Evolutionary conservation across 108 stramenopile species (phyloP).

Genomic region (Mayamaea pseudoterrestris): DNA sequence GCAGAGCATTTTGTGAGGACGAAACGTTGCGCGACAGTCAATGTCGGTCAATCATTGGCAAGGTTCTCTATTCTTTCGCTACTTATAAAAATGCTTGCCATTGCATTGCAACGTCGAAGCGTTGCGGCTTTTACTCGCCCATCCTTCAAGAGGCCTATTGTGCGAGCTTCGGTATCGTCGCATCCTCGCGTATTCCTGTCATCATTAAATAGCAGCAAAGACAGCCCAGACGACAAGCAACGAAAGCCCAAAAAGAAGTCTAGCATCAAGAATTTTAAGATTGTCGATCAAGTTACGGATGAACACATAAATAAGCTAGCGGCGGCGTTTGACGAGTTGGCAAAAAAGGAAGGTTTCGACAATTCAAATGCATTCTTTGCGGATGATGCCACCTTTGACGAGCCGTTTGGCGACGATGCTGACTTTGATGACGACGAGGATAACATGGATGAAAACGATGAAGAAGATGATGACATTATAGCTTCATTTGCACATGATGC

Average conservation of each 20-base stretch:
- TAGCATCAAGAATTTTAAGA: conserved; percentile 6
- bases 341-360: conserved; percentile 79
- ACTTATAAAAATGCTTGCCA: no score
- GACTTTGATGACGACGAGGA: conserved; percentile 24
- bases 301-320: conserved; percentile 20
- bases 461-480: conserved; percentile 16
- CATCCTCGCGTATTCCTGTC: no score
- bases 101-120: no score
- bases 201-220: no score
- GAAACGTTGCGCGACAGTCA: no score
- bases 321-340: conserved; percentile 72
- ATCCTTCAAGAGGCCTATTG: no score
- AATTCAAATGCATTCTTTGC: conserved; percentile 35
- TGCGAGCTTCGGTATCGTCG: no score
- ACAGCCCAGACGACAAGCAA: no score
- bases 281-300: conserved; percentile 9
- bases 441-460: conserved; percentile 4
- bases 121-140: no score
- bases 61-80: no score
- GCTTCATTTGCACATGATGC: conserved; percentile 11
- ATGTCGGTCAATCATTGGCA: no score
- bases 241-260: not conserved
- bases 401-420: conserved; percentile 49
- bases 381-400: conserved; percentile 60
- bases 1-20: no score